These are phyloP conservation scores for Allomyces macrogynus DNA, from an alignment of 192 early-diverging fungal genomes.

Conservation along the genomic window DNA sequence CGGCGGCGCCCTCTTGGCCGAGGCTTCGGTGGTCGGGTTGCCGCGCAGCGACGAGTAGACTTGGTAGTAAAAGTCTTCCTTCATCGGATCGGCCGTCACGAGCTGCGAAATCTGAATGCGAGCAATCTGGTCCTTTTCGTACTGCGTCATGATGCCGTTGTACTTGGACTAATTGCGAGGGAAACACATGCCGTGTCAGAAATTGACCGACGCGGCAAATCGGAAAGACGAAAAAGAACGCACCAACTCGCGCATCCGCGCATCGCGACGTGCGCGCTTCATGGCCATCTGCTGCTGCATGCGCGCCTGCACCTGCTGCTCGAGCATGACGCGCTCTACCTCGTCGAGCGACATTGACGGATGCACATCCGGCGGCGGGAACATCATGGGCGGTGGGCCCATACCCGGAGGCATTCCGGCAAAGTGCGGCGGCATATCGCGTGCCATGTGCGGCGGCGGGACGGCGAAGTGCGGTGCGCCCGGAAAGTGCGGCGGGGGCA, in stretches of 20 bases:
- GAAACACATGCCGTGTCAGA: no score
- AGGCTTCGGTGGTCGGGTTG: constrained; percentile 7
- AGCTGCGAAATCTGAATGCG: constrained; percentile 88
- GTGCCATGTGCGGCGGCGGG: no score
- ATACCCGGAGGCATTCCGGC: no score
- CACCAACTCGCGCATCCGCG: neutral
- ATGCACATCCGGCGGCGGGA: no score
- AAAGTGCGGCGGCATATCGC: no score
- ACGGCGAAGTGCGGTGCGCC: neutral
- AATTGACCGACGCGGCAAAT: neutral
- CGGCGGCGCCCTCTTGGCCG: constrained; percentile 7
- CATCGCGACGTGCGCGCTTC: neutral
- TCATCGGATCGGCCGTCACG: constrained; percentile 74
- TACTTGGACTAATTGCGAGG: constrained; percentile 24
- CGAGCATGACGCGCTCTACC: neutral
- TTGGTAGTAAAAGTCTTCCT: constrained; percentile 93
- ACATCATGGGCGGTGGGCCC: no score
- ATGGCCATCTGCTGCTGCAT: neutral
- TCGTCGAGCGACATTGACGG: neutral
- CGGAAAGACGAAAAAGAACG: neutral
- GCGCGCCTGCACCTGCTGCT: no score
- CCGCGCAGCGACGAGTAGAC: neutral
- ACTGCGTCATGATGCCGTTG: constrained; percentile 74
- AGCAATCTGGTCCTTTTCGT: constrained; percentile 87
- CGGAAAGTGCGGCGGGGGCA: neutral